A percentile compares a stretch with the other conserved stretches of the same genome.
Evolutionary conservation across 495 filamentous ascomycete species (phyloP).

Genomic region (Aspergillus affinis): DNA sequence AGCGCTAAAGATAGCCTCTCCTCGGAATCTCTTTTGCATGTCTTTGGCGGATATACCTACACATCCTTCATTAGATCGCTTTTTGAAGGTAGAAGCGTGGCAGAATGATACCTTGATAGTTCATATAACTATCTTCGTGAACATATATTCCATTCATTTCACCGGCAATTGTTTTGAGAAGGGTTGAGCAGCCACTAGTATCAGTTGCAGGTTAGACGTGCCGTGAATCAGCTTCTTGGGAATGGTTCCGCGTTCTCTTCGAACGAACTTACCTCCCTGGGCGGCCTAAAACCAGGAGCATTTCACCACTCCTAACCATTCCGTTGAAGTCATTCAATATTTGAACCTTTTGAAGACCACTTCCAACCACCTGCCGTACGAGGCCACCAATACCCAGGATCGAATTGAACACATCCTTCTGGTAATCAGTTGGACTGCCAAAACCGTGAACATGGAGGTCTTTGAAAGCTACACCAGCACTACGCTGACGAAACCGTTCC

Average conservation of each 20-base stretch:
- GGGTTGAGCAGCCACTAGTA: slow-evolving; percentile 44
- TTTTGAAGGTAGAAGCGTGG: background rate
- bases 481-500: slow-evolving; percentile 30
- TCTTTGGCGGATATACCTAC: slow-evolving; percentile 62
- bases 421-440: slow-evolving; percentile 66
- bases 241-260: background rate
- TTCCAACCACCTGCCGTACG: slow-evolving; percentile 32
- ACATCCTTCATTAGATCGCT: slow-evolving; percentile 38
- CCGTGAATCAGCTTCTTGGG: background rate
- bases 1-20: slow-evolving; percentile 57
- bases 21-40: slow-evolving; percentile 62
- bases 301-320: slow-evolving; percentile 64
- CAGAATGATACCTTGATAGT: slow-evolving; percentile 56
- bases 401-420: slow-evolving; percentile 65
- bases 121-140: slow-evolving; percentile 49
- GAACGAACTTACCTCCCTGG: slow-evolving; percentile 55
- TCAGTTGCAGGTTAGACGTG: background rate
- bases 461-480: slow-evolving; percentile 41
- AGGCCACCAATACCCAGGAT: slow-evolving; percentile 48
- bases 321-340: slow-evolving; percentile 69
- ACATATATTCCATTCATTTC: slow-evolving; percentile 64
- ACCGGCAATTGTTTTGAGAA: slow-evolving; percentile 66
- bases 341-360: slow-evolving; percentile 43
- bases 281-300: slow-evolving; percentile 69
- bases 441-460: slow-evolving; percentile 68